These are phyloP conservation scores for Aspergillus japonicus DNA, from an alignment of 2,329 filamentous ascomycete species.

Conservation along the genomic window DNA sequence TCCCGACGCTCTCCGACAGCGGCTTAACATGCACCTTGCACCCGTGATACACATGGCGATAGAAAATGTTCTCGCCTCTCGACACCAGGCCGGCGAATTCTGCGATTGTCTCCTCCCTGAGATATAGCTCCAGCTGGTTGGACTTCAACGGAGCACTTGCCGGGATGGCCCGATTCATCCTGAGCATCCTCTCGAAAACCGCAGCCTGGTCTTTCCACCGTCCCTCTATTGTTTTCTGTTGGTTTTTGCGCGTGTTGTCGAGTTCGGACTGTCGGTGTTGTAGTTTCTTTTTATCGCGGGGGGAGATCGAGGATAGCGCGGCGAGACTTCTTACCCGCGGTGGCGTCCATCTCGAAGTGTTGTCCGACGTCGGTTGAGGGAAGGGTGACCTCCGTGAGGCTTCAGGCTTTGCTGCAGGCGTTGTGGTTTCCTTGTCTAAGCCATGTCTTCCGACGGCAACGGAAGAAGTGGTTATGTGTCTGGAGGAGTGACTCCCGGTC, in stretches of 20 bases:
- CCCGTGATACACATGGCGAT: conserved; percentile 34
- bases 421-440: background rate
- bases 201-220: background rate
- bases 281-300: background rate
- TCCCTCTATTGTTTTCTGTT: background rate
- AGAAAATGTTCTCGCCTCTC: conserved; percentile 40
- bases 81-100: conserved; percentile 33
- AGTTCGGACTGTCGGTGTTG: background rate
- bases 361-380: background rate
- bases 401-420: background rate
- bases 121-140: conserved; percentile 30
- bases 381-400: background rate
- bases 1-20: conserved; percentile 30
- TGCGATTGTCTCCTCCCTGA: conserved; percentile 38
- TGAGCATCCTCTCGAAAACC: background rate
- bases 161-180: background rate
- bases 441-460: background rate
- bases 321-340: background rate
- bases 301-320: background rate
- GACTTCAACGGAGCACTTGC: background rate
- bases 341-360: background rate
- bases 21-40: conserved; percentile 40
- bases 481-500: background rate
- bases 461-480: background rate
- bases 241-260: background rate